These are phyloP conservation scores for Boehmeria nivea DNA, from an alignment of 306 rosid genomes.

Conservation along the genomic window DNA sequence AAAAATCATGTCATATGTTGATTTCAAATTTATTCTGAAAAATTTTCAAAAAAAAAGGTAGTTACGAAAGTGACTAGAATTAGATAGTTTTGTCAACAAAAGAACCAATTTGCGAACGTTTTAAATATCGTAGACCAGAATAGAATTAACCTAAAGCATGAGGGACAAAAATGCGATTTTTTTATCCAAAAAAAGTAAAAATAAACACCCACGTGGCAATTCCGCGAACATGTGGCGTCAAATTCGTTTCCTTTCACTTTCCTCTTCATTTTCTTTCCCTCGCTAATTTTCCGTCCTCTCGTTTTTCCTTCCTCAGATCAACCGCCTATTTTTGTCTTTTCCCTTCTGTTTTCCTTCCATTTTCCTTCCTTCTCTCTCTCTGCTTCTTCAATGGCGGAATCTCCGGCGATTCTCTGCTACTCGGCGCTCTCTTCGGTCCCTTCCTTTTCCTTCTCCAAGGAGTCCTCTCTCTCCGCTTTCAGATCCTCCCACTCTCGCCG, in stretches of 20 bases:
- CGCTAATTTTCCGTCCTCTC: no score
- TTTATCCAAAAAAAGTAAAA: background rate
- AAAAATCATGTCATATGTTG: no score
- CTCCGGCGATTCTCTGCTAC: conserved; percentile 42
- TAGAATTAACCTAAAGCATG: no score
- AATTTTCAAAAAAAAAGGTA: no score
- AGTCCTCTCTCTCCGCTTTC: conserved; percentile 23
- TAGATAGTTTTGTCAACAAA: no score
- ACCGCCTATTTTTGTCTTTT: background rate
- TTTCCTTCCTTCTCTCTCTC: no score
- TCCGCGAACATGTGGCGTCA: conserved; percentile 17
- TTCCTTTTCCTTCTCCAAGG: conserved; percentile 27
- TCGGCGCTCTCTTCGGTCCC: conserved; percentile 27
- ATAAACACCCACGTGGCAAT: background rate
- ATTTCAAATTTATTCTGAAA: no score
- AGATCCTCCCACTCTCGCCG: conserved; percentile 26
- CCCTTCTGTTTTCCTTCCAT: background rate
- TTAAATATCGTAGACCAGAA: no score
- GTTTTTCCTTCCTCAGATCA: background rate
- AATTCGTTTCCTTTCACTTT: conserved; percentile 12
- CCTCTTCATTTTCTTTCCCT: no score
- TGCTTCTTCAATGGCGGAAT: conserved; percentile 50
- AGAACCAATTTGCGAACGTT: no score
- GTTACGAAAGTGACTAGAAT: no score
- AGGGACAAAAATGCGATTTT: no score